These are phyloP conservation scores for Fragilaria crotonensis DNA, from an alignment of 108 stramenopile species.

Conservation along the genomic window DNA sequence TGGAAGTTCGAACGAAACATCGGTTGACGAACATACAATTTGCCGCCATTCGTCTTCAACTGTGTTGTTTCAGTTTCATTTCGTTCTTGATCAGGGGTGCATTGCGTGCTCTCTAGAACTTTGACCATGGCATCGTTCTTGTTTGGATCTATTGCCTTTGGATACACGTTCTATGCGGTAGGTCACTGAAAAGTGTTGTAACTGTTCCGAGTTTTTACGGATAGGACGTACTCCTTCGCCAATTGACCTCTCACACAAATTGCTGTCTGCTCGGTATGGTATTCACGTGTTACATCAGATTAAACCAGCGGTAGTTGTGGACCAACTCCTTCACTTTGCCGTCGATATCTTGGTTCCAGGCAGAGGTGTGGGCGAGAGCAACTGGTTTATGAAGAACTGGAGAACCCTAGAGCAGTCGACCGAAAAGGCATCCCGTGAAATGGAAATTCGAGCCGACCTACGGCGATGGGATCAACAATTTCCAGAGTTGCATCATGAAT, in stretches of 20 bases:
- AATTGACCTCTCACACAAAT: too few relatives aligned
- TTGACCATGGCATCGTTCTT: slow-evolving; percentile 14
- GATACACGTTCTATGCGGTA: slow-evolving; percentile 4
- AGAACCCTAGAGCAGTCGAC: slow-evolving; percentile 35
- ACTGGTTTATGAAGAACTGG: slow-evolving; percentile 42
- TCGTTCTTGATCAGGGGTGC: too few relatives aligned
- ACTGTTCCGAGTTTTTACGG: background rate
- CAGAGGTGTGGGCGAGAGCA: slow-evolving; percentile 63
- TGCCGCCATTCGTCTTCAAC: too few relatives aligned
- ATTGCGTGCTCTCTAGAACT: too few relatives aligned
- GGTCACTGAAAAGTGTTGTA: background rate
- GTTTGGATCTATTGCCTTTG: slow-evolving; percentile 17
- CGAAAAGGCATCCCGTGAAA: slow-evolving; percentile 47
- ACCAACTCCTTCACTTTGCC: slow-evolving; percentile 44
- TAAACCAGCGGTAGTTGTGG: slow-evolving; percentile 67
- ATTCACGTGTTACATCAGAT: too few relatives aligned
- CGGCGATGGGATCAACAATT: slow-evolving; percentile 67
- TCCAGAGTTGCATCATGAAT: slow-evolving; percentile 78
- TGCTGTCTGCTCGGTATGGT: too few relatives aligned
- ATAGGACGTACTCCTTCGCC: too few relatives aligned
- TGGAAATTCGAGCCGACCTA: slow-evolving; percentile 61
- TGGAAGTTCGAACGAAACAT: too few relatives aligned
- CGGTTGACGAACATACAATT: too few relatives aligned
- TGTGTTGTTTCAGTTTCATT: too few relatives aligned
- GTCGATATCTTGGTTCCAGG: slow-evolving; percentile 68